Percentiles rank a stretch among this genome's conserved stretches.
Conservation (phyloP, 2,329 filamentous ascomycete species). For the Phialocephala sp. region DNA sequence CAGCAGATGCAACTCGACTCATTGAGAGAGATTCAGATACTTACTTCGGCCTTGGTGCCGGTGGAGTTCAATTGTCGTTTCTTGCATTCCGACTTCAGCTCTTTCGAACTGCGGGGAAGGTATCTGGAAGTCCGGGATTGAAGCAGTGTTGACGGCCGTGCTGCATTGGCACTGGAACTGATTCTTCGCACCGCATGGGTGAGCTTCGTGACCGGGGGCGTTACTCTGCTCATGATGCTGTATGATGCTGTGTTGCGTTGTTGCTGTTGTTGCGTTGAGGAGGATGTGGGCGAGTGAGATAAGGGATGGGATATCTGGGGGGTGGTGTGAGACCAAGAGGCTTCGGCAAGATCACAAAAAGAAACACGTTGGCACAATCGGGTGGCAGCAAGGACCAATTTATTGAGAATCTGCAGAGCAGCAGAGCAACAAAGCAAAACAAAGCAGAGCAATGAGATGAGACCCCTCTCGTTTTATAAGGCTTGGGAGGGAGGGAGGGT, state of each 20-base stretch:
- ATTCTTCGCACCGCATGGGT: constrained; percentile 36
- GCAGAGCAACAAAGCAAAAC: too few relatives aligned
- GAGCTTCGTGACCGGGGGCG: constrained; percentile 40
- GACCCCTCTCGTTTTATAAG: constrained; percentile 12
- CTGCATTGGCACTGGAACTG: constrained; percentile 35
- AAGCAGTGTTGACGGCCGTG: constrained; percentile 34
- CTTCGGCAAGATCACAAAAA: constrained; percentile 1
- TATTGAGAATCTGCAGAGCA: background rate
- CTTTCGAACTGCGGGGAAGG: constrained; percentile 38
- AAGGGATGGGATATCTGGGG: constrained; percentile 9
- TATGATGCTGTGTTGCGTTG: constrained; percentile 15
- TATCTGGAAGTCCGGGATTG: constrained; percentile 33
- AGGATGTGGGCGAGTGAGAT: constrained; percentile 13
- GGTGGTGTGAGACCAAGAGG: constrained; percentile 16
- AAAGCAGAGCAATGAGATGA: constrained; percentile 10
- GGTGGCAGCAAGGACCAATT: constrained; percentile 7
- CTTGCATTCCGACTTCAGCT: constrained; percentile 38
- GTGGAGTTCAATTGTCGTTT: constrained; percentile 33
- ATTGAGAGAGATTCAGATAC: constrained; percentile 1
- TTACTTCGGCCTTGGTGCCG: constrained; percentile 41
- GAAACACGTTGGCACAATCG: background rate
- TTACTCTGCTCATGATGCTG: constrained; percentile 40
- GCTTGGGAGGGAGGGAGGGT: background rate
- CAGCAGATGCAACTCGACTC: background rate
- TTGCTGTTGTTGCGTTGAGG: constrained; percentile 14